Conservation (phyloP, 441 rosid species). For the Manihot esculenta region DNA sequence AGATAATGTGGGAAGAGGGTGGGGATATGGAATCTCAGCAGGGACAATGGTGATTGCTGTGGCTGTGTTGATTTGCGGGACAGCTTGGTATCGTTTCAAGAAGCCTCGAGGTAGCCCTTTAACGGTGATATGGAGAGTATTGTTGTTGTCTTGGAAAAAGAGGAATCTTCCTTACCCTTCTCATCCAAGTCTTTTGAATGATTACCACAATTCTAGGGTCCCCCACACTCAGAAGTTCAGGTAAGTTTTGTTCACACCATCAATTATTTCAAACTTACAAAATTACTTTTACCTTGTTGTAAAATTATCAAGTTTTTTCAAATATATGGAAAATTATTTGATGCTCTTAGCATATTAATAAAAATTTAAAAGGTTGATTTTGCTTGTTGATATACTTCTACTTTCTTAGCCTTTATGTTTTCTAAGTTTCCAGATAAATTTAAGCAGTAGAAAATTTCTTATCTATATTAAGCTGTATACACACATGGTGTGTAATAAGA, state of each 20-base stretch:
- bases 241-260: constrained; percentile 32
- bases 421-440: too few species aligned
- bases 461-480: too few species aligned
- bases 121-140: constrained; percentile 70
- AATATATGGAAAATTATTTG: too few species aligned
- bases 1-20: constrained; percentile 86
- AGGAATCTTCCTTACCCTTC: constrained; percentile 48
- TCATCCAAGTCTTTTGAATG: constrained; percentile 58
- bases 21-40: constrained; percentile 88
- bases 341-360: too few species aligned
- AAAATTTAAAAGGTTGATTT: too few species aligned
- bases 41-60: constrained; percentile 77
- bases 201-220: constrained; percentile 51
- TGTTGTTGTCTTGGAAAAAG: constrained; percentile 75
- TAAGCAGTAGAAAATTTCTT: too few species aligned
- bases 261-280: background rate
- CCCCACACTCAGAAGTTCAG: constrained; percentile 55
- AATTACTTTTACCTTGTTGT: too few species aligned
- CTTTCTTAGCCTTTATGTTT: background rate
- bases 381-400: too few species aligned
- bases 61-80: constrained; percentile 55
- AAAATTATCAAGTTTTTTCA: too few species aligned
- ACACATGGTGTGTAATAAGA: too few species aligned
- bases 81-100: constrained; percentile 63
- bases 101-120: constrained; percentile 85